Evolutionary conservation across 164 flowering plant species (phyloP).

Genomic region (Chimonanthus salicifolius): DNA sequence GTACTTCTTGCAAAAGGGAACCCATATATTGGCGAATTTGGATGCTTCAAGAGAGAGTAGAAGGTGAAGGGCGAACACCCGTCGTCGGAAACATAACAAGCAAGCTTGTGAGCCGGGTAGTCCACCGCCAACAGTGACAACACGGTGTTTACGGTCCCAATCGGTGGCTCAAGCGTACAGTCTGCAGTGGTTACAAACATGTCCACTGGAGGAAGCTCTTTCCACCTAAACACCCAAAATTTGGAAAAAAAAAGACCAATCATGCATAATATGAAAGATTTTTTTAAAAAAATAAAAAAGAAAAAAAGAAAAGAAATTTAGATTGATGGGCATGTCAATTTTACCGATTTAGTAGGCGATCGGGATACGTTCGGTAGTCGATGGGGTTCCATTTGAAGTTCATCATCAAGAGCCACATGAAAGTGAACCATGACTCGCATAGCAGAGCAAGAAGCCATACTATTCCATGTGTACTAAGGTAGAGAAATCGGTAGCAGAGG

Average conservation of each 20-base stretch:
- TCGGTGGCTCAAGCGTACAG: constrained; percentile 51
- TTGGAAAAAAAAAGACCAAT: not conserved
- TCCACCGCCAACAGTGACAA: constrained; percentile 57
- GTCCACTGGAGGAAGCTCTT: constrained; percentile 60
- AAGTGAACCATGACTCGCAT: constrained; percentile 55
- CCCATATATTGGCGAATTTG: constrained; percentile 50
- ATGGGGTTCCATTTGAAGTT: constrained; percentile 41
- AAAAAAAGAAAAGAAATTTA: not conserved
- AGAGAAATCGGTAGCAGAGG: constrained; percentile 32
- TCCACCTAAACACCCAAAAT: constrained; percentile 5
- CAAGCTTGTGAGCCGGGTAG: constrained; percentile 54
- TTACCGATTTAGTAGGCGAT: constrained; percentile 35
- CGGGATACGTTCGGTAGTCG: constrained; percentile 32
- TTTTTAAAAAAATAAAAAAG: not conserved
- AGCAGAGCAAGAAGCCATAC: constrained; percentile 42
- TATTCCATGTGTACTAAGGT: constrained; percentile 18
- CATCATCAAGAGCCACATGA: constrained; percentile 34
- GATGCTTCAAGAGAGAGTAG: constrained; percentile 47
- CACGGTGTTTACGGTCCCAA: constrained; percentile 54
- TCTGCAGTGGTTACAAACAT: constrained; percentile 75
- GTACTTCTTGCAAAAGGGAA: constrained; percentile 65
- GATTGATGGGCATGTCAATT: not conserved
- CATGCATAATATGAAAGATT: not conserved
- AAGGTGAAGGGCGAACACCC: constrained; percentile 50
- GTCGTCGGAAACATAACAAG: constrained; percentile 68